Percentiles rank a stretch among this genome's conserved stretches.
Evolutionary conservation across 768 basidiomycete species (phyloP).

Genomic region (Lactarius hengduanensis): DNA sequence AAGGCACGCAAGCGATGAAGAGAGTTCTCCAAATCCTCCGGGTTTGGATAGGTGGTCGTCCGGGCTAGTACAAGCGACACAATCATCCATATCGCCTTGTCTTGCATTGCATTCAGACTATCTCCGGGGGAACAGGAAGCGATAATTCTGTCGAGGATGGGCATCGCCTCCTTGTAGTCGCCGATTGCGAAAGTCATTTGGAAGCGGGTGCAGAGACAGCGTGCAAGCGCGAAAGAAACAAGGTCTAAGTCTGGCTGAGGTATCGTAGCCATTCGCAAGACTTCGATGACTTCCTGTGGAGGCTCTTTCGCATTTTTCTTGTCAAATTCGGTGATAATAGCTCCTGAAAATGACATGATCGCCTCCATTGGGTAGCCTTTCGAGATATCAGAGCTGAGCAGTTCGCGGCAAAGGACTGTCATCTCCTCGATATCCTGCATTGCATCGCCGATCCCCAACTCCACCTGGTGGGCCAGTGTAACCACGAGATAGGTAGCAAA

Average conservation of each 20-base stretch:
- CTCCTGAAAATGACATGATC: neutral
- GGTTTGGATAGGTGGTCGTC: neutral
- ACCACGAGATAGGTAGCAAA: neutral
- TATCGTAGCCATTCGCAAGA: neutral
- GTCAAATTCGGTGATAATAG: neutral
- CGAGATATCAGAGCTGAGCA: neutral
- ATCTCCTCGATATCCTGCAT: constrained; percentile 2
- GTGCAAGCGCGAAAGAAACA: neutral
- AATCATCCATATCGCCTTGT: neutral
- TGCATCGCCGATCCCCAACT: neutral
- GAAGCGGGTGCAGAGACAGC: neutral
- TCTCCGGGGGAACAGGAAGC: neutral
- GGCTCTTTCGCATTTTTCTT: neutral
- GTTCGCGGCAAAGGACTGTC: constrained; percentile 3
- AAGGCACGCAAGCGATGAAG: neutral
- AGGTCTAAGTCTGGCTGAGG: neutral
- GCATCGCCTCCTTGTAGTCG: constrained; percentile 6
- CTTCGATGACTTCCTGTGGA: neutral
- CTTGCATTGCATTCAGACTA: neutral
- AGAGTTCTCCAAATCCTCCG: neutral
- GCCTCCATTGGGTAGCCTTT: neutral
- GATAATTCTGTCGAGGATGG: neutral
- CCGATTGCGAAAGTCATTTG: neutral
- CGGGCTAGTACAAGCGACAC: neutral
- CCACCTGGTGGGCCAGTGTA: neutral